Conservation (phyloP, 371 early-diverging fungal species). For the Circinella minor region DNA sequence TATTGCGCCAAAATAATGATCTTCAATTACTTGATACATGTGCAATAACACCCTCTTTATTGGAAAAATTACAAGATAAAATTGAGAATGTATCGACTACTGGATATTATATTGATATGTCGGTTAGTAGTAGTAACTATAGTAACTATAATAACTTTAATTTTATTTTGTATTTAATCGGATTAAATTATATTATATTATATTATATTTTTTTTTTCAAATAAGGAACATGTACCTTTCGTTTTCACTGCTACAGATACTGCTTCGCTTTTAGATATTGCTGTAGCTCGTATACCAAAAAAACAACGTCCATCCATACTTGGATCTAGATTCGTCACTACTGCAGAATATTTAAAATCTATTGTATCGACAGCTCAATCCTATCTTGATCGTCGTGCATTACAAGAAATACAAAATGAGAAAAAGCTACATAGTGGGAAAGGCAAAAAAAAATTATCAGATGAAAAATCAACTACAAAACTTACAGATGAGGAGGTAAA, state of each 20-base stretch:
- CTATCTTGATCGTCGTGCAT: conserved; percentile 21
- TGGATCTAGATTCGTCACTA: conserved; percentile 18
- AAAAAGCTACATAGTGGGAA: conserved; percentile 25
- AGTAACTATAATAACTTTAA: too few relatives aligned
- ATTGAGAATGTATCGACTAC: conserved; percentile 8
- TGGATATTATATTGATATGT: conserved; percentile 21
- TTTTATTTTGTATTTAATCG: too few relatives aligned
- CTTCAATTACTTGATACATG: conserved; percentile 30
- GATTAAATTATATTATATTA: too few relatives aligned
- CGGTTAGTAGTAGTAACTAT: conserved; percentile 12
- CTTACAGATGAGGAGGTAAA: conserved; percentile 15
- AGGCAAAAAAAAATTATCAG: conserved; percentile 16
- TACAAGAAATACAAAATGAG: conserved; percentile 19
- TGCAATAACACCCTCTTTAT: conserved; percentile 22
- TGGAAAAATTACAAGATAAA: conserved; percentile 11
- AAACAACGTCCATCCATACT: conserved; percentile 14
- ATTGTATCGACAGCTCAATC: conserved; percentile 17
- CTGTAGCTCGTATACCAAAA: conserved; percentile 7
- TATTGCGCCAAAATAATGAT: conserved; percentile 20
- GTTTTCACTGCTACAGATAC: conserved; percentile 21
- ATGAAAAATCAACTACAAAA: conserved; percentile 13
- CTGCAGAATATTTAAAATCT: conserved; percentile 13
- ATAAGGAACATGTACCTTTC: conserved; percentile 24
- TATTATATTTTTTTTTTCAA: not conserved
- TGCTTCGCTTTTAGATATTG: conserved; percentile 15